Evolutionary conservation across 176 grass and related monocot genomes (phyloP).

Genomic region (Zoysia japonica): DNA sequence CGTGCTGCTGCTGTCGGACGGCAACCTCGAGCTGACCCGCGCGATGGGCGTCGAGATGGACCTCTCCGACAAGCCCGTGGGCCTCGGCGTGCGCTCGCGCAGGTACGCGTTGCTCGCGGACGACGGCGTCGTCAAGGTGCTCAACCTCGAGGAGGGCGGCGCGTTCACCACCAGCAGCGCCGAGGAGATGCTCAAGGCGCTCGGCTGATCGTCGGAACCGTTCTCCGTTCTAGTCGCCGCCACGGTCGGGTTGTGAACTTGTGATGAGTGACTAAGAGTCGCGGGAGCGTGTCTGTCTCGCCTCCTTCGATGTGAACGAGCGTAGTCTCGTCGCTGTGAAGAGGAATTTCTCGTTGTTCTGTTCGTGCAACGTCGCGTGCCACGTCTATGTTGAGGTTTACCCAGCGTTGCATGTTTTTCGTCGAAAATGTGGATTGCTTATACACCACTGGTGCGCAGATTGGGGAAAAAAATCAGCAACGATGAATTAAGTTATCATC

Average conservation of each 20-base stretch:
- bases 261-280: not conserved
- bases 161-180: constrained; percentile 89
- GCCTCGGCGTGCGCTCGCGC: constrained; percentile 74
- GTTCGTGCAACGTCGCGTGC: not conserved
- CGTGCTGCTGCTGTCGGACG: constrained; percentile 75
- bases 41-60: constrained; percentile 95
- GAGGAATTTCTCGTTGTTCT: not conserved
- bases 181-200: constrained; percentile 77
- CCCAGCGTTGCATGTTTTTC: too few relatives aligned
- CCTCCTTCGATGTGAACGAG: too few relatives aligned
- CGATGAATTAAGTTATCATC: too few relatives aligned
- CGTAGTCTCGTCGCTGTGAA: too few relatives aligned
- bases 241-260: not conserved
- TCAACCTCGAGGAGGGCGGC: constrained; percentile 95
- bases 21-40: constrained; percentile 64
- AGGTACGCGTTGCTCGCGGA: constrained; percentile 86
- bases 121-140: constrained; percentile 82
- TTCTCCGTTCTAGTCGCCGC: not conserved
- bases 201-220: not conserved
- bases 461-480: too few relatives aligned
- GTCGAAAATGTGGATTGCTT: too few relatives aligned
- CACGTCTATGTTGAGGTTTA: not conserved
- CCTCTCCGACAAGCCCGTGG: constrained; percentile 77
- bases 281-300: too few relatives aligned
- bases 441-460: too few relatives aligned